Evolutionary conservation across 106 monocot genomes (phyloP).

Genomic region (Iris macrosiphon): DNA sequence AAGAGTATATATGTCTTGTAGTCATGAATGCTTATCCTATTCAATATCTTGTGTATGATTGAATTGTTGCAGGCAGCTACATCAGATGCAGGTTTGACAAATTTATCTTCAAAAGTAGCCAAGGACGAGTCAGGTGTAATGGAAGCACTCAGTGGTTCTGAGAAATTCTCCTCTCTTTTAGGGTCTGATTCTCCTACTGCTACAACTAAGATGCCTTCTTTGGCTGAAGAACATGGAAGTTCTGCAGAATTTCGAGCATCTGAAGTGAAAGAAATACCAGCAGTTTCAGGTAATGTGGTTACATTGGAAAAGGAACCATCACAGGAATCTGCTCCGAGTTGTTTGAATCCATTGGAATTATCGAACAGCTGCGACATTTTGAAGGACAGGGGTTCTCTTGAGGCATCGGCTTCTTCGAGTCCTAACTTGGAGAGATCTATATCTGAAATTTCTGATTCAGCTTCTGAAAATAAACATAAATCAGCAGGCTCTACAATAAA

Average conservation of each 20-base stretch:
- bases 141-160: background rate
- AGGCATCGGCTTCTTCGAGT: no score
- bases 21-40: background rate
- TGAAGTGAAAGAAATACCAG: slow-evolving; percentile 3
- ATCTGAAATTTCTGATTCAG: slow-evolving; percentile 7
- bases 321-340: background rate
- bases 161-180: background rate
- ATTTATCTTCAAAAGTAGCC: background rate
- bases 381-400: no score
- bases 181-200: background rate
- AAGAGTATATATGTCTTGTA: background rate
- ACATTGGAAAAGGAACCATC: slow-evolving; percentile 10
- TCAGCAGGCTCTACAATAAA: slow-evolving; percentile 1
- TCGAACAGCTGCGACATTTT: no score
- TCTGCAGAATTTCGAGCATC: slow-evolving; percentile 1
- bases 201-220: slow-evolving; percentile 7
- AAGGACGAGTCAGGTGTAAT: background rate
- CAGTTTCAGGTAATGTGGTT: background rate
- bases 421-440: no score
- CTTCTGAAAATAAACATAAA: slow-evolving; percentile 6
- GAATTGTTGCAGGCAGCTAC: slow-evolving; percentile 18
- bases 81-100: slow-evolving; percentile 1
- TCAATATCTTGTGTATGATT: background rate
- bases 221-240: background rate
- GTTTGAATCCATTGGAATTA: background rate